A percentile compares a stretch with the other conserved stretches of the same genome.
Evolutionary conservation across 768 basidiomycete species (phyloP).

Genomic region (Nidularia pulvinata): DNA sequence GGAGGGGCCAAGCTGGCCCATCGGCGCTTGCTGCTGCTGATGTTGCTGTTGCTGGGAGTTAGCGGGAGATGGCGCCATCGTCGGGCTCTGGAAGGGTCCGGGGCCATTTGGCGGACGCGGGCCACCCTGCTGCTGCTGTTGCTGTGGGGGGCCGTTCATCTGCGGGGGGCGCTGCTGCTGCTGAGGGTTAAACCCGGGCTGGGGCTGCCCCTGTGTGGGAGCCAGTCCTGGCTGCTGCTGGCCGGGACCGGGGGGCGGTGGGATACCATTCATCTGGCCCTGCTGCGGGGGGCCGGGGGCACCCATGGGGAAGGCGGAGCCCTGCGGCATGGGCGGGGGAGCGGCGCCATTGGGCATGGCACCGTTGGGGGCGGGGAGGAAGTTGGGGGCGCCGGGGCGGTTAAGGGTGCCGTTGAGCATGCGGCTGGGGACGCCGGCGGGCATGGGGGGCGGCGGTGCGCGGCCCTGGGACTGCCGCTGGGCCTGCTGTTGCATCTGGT

Average conservation of each 20-base stretch:
- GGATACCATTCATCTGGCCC: not conserved
- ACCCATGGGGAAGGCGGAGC: not conserved
- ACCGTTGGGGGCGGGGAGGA: conserved; percentile 18
- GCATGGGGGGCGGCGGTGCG: conserved; percentile 4
- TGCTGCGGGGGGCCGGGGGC: not conserved
- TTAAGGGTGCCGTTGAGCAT: conserved; percentile 7
- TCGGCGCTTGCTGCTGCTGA: conserved; percentile 31
- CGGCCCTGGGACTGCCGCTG: not conserved
- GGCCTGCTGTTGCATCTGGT: not conserved
- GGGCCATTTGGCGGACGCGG: conserved; percentile 23
- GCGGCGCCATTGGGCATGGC: conserved; percentile 19
- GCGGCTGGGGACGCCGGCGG: conserved; percentile 15
- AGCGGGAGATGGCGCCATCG: conserved; percentile 7
- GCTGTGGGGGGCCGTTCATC: conserved; percentile 36
- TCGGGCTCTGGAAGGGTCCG: not conserved
- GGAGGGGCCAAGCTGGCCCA: conserved; percentile 46
- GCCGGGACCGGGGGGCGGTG: not conserved
- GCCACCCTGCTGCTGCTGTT: conserved; percentile 18
- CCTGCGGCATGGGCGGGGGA: not conserved
- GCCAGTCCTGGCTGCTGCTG: not conserved
- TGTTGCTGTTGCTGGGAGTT: conserved; percentile 10
- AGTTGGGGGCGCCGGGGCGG: conserved; percentile 15
- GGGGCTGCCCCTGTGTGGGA: not conserved
- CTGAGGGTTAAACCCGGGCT: conserved; percentile 19
- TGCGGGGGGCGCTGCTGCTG: conserved; percentile 41